Percentiles rank a stretch among this genome's conserved stretches.
phyloP scores from a whole-genome alignment of 805 yeast genomes.

The Saccharomycopsis sp. region DNA sequence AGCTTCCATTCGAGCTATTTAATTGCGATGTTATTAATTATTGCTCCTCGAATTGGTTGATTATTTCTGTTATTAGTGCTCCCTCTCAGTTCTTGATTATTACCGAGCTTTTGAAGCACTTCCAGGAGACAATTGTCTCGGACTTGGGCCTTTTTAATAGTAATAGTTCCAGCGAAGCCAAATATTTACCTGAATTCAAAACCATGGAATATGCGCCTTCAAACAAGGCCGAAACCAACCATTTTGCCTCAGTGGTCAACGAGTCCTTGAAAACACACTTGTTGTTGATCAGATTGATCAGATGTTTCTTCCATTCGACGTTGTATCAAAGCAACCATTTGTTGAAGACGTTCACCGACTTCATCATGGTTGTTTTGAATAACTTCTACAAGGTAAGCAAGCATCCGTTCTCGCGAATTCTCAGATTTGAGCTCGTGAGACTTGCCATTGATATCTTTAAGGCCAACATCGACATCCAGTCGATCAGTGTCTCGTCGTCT shows the following conservation, averaged over 20 bases:
- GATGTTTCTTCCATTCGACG: slow-evolving; percentile 76
- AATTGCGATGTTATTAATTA: slow-evolving; percentile 52
- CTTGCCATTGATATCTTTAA: slow-evolving; percentile 61
- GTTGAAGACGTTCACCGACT: slow-evolving; percentile 59
- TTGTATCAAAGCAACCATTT: slow-evolving; percentile 64
- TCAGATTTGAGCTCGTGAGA: slow-evolving; percentile 65
- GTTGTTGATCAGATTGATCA: slow-evolving; percentile 57
- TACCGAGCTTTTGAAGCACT: slow-evolving; percentile 59
- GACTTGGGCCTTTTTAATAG: slow-evolving; percentile 60
- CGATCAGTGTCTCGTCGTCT: background rate
- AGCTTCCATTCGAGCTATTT: slow-evolving; percentile 65
- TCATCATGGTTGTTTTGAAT: slow-evolving; percentile 49
- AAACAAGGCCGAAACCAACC: slow-evolving; percentile 51
- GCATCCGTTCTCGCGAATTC: slow-evolving; percentile 76
- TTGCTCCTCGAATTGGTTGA: slow-evolving; percentile 75
- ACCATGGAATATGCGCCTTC: slow-evolving; percentile 90
- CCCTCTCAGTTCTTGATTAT: slow-evolving; percentile 52
- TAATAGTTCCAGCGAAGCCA: background rate
- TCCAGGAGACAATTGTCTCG: slow-evolving; percentile 59
- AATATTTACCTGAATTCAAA: slow-evolving; percentile 42
- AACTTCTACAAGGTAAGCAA: slow-evolving; percentile 53
- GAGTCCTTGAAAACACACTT: slow-evolving; percentile 59
- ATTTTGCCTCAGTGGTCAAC: slow-evolving; percentile 43
- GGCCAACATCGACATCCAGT: slow-evolving; percentile 39
- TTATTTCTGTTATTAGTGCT: slow-evolving; percentile 62